These are phyloP conservation scores for Phytophthora hibernalis DNA, from an alignment of 352 stramenopile species.

Conservation along the genomic window DNA sequence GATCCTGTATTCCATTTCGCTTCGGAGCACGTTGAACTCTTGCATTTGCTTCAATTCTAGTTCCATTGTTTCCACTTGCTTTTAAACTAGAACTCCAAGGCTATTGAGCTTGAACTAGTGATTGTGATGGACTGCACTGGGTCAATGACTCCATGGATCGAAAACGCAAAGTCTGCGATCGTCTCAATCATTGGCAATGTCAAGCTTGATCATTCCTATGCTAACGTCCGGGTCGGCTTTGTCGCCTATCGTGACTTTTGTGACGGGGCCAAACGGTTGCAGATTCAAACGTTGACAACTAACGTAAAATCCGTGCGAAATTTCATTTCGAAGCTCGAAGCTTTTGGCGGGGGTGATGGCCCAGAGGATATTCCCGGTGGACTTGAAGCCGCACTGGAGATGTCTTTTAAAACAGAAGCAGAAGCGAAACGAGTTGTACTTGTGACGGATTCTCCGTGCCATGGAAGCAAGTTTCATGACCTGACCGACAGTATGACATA, in stretches of 20 bases:
- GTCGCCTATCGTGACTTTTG: constrained; percentile 56
- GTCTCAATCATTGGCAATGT: constrained; percentile 43
- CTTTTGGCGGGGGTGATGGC: constrained; percentile 41
- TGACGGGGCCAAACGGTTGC: constrained; percentile 30
- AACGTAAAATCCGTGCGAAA: constrained; percentile 19
- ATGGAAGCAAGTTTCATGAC: constrained; percentile 42
- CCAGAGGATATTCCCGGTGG: constrained; percentile 51
- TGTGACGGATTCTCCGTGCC: constrained; percentile 44
- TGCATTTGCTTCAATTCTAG: background rate
- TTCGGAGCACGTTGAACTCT: background rate
- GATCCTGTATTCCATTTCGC: constrained; percentile 33
- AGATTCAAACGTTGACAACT: constrained; percentile 30
- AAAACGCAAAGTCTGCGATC: constrained; percentile 35
- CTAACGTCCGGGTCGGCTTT: constrained; percentile 45
- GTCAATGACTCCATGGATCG: constrained; percentile 49
- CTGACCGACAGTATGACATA: constrained; percentile 13
- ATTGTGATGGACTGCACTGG: constrained; percentile 57
- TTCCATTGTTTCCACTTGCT: background rate
- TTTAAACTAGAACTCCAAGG: no score
- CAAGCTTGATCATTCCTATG: constrained; percentile 25
- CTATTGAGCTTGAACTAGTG: constrained; percentile 48
- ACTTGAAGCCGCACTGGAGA: constrained; percentile 33
- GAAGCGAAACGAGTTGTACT: constrained; percentile 45
- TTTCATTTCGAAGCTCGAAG: constrained; percentile 35
- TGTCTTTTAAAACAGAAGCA: constrained; percentile 34